Percentiles rank a stretch among this genome's conserved stretches.
Conservation (phyloP, 192 early-diverging fungal genomes). For the Coemansia sp. region DNA sequence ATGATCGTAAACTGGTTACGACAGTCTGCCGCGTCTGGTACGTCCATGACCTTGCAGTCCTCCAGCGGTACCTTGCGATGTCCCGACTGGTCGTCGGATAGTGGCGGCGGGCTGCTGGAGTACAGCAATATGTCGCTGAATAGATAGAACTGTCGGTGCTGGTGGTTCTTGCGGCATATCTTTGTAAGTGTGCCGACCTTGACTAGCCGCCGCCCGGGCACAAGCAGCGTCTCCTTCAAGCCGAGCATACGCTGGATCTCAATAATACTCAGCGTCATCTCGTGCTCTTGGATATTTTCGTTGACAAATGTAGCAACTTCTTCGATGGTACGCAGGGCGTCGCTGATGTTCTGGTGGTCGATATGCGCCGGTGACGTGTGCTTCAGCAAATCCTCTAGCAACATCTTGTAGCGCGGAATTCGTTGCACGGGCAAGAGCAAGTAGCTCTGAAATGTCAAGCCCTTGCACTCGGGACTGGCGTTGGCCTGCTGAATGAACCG, state of each 20-base stretch:
- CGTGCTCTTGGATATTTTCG: constrained; percentile 78
- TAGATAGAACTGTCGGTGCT: constrained; percentile 70
- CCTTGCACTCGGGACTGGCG: constrained; percentile 45
- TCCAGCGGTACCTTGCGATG: constrained; percentile 74
- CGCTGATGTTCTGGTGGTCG: constrained; percentile 51
- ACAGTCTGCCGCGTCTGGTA: constrained; percentile 57
- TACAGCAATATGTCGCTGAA: constrained; percentile 80
- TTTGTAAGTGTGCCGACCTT: constrained; percentile 68
- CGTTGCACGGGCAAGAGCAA: constrained; percentile 58
- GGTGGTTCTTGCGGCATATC: constrained; percentile 75
- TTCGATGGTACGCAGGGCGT: constrained; percentile 51
- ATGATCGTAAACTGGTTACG: constrained; percentile 76
- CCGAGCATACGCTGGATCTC: constrained; percentile 71
- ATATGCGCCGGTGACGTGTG: constrained; percentile 53
- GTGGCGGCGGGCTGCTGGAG: constrained; percentile 59
- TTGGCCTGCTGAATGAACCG: constrained; percentile 46
- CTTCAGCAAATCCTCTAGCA: constrained; percentile 58
- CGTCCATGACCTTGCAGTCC: constrained; percentile 59
- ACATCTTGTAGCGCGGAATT: constrained; percentile 53
- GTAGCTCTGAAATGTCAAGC: constrained; percentile 59
- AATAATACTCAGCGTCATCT: constrained; percentile 70
- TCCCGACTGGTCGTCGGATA: constrained; percentile 66
- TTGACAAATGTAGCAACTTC: constrained; percentile 77
- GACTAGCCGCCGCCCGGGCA: constrained; percentile 69
- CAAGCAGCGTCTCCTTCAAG: constrained; percentile 67